phyloP scores from a whole-genome alignment of 768 basidiomycete species.

The Amanita rimosa region DNA sequence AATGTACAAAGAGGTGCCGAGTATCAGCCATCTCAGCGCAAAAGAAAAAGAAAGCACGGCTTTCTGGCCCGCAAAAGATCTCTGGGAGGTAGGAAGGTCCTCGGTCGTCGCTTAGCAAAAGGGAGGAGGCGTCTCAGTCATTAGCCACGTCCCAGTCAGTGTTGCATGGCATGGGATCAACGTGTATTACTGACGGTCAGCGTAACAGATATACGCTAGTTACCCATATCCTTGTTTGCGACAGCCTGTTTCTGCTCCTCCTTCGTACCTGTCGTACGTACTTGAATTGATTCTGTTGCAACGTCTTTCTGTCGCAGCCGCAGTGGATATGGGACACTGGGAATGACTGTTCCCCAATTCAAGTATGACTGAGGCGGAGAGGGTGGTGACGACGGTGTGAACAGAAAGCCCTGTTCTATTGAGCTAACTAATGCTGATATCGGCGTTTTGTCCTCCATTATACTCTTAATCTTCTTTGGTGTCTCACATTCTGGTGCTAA shows the following conservation, averaged over 20 bases:
- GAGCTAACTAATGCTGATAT: conserved; percentile 53
- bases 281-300: not conserved
- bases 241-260: not conserved
- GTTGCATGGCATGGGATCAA: not conserved
- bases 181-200: too few relatives aligned
- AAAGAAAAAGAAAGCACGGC: conserved; percentile 86
- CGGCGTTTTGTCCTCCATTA: conserved; percentile 35
- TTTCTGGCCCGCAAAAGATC: conserved; percentile 72
- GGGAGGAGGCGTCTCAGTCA: conserved; percentile 76
- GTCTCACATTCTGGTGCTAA: not conserved
- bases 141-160: conserved; percentile 20
- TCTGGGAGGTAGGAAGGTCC: conserved; percentile 58
- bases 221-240: conserved; percentile 1
- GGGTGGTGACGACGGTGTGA: conserved; percentile 50
- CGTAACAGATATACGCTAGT: conserved; percentile 4
- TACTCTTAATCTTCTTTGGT: not conserved
- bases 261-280: not conserved
- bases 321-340: not conserved
- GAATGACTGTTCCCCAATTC: not conserved
- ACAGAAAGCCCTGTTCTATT: conserved; percentile 60
- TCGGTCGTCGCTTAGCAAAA: conserved; percentile 60
- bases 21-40: conserved; percentile 94
- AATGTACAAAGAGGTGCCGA: conserved; percentile 70
- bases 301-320: not conserved
- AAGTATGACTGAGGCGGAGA: conserved; percentile 42